phyloP scores from a whole-genome alignment of 345 rosid species.

The Linum usitatissimum region DNA sequence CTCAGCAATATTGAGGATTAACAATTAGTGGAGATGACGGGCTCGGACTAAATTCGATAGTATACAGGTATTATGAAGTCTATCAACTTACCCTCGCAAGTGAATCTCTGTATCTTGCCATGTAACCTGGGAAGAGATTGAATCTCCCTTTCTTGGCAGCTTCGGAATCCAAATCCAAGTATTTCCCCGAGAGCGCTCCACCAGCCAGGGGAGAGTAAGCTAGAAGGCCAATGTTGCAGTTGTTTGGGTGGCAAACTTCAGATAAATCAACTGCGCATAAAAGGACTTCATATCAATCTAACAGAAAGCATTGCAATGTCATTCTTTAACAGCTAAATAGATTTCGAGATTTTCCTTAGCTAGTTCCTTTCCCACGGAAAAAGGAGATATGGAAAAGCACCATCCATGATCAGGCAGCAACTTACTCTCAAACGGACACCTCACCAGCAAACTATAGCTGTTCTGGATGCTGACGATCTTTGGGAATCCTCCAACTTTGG shows the following conservation, averaged over 20 bases:
- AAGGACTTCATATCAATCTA: no score
- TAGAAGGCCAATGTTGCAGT: slow-evolving; percentile 75
- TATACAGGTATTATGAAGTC: not conserved
- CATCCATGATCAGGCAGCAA: not conserved
- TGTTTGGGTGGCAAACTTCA: slow-evolving; percentile 81
- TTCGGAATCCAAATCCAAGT: slow-evolving; percentile 42
- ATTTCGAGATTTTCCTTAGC: no score
- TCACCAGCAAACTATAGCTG: slow-evolving; percentile 62
- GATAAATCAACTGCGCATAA: slow-evolving; percentile 64
- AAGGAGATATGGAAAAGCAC: no score
- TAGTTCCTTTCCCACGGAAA: no score
- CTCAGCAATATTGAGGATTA: not conserved
- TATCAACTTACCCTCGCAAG: slow-evolving; percentile 43
- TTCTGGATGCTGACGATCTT: slow-evolving; percentile 92
- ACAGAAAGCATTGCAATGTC: no score
- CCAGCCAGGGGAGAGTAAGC: slow-evolving; percentile 78
- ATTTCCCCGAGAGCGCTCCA: slow-evolving; percentile 69
- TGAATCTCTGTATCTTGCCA: slow-evolving; percentile 72
- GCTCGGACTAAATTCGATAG: not conserved
- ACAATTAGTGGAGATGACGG: not conserved
- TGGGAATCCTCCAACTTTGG: slow-evolving; percentile 69
- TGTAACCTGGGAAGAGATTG: slow-evolving; percentile 80
- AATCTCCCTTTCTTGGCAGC: slow-evolving; percentile 66
- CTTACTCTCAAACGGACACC: slow-evolving; percentile 61
- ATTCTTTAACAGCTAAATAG: no score